Evolutionary conservation across 768 basidiomycete species (phyloP), one percentile per base, ranked within the genome.

Genomic region (Lactifluus subvellereus): DNA sequence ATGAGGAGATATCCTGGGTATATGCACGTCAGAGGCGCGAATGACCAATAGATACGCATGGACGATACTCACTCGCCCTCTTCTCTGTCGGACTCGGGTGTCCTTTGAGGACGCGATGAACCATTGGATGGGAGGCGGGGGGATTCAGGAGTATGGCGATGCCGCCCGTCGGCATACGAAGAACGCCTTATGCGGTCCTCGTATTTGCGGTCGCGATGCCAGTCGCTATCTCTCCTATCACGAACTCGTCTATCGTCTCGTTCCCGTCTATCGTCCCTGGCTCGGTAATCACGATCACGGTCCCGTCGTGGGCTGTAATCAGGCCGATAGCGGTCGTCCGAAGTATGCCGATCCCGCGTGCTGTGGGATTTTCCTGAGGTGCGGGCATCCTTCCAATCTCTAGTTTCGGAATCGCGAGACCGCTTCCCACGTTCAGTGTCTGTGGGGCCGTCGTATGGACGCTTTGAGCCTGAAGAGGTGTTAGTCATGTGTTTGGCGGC

Each of bases 21-120:
- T 62, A 47, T 60, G 38, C 45, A 62, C 32, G 49, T 68, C 51
- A 69, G 58, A 37, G 1, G 65, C 43, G 55, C 51, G 57, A 37
- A 54, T 66, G 60, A 61, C 57, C 16, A 20, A 50, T 8, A 42
- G 45, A 66, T 54, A 59, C 56, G 65, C 56, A 52, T 27, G 10
- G 49, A 43, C 27, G 73, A 78, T 69, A 94, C 94, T 89, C 76
- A 95, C 92, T 96, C 94, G 80, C 90, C 93, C 80, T 95, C 94
- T 77, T 94, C 90, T 72, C 75, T 87, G 67, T 91, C 90, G 13
- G 84, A 82, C 57, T 82, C 81, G 6, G 59, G 64, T 0, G 54
- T 48, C 50, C 33, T 60, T 40, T 38, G 38, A 10, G 38, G 54
- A 10, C 54, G 64, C 10, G 64, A 42, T 13, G 73, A 67, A 53